Base-by-base conservation (phyloP, 768 basidiomycete genomes). In the Boletus subcaerulescens region DNA sequence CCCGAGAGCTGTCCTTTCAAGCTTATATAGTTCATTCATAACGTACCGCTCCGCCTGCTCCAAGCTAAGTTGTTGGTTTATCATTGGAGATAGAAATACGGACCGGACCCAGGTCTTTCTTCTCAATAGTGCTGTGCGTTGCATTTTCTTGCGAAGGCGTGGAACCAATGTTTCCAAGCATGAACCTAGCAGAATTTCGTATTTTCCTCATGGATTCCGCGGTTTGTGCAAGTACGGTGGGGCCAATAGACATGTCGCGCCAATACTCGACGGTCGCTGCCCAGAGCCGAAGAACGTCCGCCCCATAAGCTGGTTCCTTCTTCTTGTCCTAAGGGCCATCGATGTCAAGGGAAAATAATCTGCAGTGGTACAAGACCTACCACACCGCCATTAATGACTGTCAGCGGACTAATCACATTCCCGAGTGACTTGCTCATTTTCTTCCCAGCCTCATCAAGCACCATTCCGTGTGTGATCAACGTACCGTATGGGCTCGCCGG, bases 341-440 rank as follows among this genome's bases (percentile, higher is more conserved):
- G 60, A 36, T 40, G 44, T 13, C 41, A 15, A n/a, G 8, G 11
- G 38, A 24, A 44, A 17, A 39, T 1, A 15, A 17, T n/a, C 5
- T 55, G 31, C 9, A 18, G 50, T 10, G 26, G 49, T 5, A 15
- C 13, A 59, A 32, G 32, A 71, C 80, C 13, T 59, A 94, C 93
- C 73, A 80, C 71, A 18, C 87, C 87, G 20, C 93, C 96, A 53
- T 85, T 67, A 26, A 97, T 82, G 53, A 98, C 77, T 0, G 82
- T 82, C 76, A 90, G 74, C 0, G 96, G 96, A 62, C 87, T 91
- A 46, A 95, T 71, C 24, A 97, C 85, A 64, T 99, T 99, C 0
- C 96, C 96, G 10, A 91, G 69, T 1, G 91, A 93, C 76, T 99
- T 99, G 82, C 95, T 98, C 96, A 99, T 99, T 74, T 93, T 84